Evolutionary conservation across 2,329 filamentous ascomycete species (phyloP).

Genomic region (Fusarium drepaniforme): DNA sequence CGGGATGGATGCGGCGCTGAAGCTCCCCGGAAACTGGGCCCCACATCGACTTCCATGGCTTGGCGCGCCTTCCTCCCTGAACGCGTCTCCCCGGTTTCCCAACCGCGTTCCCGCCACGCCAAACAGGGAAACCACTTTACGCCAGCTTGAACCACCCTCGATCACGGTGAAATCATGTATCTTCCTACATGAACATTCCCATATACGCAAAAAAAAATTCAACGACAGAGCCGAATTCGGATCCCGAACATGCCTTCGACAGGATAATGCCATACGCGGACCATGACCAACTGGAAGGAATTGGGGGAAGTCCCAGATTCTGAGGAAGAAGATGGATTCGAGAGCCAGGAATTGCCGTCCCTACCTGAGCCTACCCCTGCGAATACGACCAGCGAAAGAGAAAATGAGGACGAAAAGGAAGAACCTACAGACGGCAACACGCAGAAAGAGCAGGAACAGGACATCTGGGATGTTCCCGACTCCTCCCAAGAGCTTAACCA

Average conservation of each 20-base stretch:
- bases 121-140: constrained; percentile 35
- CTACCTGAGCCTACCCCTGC: constrained; percentile 5
- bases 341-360: constrained; percentile 48
- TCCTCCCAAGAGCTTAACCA: constrained; percentile 47
- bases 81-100: constrained; percentile 44
- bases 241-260: constrained; percentile 22
- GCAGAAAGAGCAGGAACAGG: constrained; percentile 23
- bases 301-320: constrained; percentile 65
- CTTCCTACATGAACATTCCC: constrained; percentile 8
- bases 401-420: background rate
- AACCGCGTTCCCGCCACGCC: constrained; percentile 44
- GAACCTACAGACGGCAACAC: background rate
- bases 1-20: constrained; percentile 2
- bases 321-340: constrained; percentile 60
- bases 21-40: constrained; percentile 6
- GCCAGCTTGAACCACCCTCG: constrained; percentile 11
- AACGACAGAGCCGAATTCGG: background rate
- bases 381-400: constrained; percentile 6
- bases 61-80: constrained; percentile 27
- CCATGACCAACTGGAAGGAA: constrained; percentile 63
- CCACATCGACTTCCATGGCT: constrained; percentile 17
- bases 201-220: background rate
- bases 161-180: constrained; percentile 19
- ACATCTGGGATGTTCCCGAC: constrained; percentile 54
- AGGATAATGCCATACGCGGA: constrained; percentile 45